phyloP scores from a whole-genome alignment of 805 yeast species.

The Metschnikowia dekortorum region DNA sequence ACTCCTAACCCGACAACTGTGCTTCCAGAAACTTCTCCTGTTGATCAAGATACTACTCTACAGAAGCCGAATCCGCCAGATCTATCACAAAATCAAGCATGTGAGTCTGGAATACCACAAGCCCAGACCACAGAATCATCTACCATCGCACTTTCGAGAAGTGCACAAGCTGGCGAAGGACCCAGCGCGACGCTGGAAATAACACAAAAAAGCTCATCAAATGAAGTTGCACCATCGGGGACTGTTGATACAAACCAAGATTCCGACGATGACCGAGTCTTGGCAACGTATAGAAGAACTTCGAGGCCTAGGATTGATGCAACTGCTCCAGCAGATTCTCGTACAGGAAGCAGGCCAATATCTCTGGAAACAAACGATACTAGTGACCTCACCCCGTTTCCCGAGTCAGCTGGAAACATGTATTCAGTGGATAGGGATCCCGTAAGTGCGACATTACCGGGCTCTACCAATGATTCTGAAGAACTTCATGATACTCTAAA shows the following conservation, averaged over 20 bases:
- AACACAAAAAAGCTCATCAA: neutral
- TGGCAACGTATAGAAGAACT: neutral
- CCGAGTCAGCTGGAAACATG: neutral
- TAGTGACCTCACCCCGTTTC: conserved; percentile 2
- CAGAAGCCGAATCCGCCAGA: neutral
- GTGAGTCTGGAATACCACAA: neutral
- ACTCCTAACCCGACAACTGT: neutral
- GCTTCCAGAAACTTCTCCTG: neutral
- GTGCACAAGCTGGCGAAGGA: neutral
- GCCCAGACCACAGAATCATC: neutral
- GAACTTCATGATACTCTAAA: neutral
- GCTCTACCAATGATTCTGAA: neutral
- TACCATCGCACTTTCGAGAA: neutral
- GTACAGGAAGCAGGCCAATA: neutral
- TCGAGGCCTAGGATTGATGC: neutral
- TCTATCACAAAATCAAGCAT: neutral
- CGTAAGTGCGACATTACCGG: neutral
- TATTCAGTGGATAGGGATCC: neutral
- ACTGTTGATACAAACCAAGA: neutral
- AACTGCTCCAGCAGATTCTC: neutral
- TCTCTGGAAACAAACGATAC: neutral
- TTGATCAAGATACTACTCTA: neutral
- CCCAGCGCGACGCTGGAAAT: neutral
- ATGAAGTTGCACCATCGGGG: neutral
- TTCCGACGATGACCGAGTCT: conserved; percentile 2